A percentile compares a stretch with the other conserved stretches of the same genome.
These are phyloP conservation scores for Solanum lignicaule DNA, from an alignment of 257 asterid species.

Conservation along the genomic window DNA sequence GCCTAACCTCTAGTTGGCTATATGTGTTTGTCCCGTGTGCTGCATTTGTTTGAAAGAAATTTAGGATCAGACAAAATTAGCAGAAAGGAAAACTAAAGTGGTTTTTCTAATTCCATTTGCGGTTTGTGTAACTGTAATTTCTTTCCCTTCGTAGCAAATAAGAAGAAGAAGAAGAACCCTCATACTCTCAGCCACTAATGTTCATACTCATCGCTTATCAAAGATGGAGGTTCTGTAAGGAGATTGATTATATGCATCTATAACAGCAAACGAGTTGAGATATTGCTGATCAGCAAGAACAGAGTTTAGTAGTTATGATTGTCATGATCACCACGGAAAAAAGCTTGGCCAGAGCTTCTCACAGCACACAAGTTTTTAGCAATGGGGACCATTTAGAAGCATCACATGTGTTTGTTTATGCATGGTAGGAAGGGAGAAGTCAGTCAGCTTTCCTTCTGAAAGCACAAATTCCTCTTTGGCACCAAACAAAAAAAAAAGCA, in stretches of 20 bases:
- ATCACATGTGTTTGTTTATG: background rate
- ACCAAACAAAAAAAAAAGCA: background rate
- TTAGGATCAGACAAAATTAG: background rate
- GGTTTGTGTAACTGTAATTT: background rate
- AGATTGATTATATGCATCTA: background rate
- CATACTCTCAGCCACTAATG: background rate
- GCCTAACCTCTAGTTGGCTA: slow-evolving; percentile 1
- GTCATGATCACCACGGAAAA: background rate
- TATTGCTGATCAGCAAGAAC: background rate
- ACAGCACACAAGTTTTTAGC: background rate
- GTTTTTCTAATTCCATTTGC: background rate
- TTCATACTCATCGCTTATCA: background rate
- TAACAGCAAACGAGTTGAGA: background rate
- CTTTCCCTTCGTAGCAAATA: background rate
- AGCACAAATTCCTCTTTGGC: background rate
- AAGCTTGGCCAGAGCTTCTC: background rate
- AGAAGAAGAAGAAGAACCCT: background rate
- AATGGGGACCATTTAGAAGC: background rate
- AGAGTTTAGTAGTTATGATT: background rate
- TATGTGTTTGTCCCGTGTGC: background rate
- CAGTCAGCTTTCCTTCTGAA: background rate
- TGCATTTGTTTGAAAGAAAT: background rate
- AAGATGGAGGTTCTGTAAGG: background rate
- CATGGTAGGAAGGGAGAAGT: background rate
- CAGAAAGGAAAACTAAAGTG: background rate